Evolutionary conservation across 306 rosid species (phyloP).

Genomic region (Rosa persica): DNA sequence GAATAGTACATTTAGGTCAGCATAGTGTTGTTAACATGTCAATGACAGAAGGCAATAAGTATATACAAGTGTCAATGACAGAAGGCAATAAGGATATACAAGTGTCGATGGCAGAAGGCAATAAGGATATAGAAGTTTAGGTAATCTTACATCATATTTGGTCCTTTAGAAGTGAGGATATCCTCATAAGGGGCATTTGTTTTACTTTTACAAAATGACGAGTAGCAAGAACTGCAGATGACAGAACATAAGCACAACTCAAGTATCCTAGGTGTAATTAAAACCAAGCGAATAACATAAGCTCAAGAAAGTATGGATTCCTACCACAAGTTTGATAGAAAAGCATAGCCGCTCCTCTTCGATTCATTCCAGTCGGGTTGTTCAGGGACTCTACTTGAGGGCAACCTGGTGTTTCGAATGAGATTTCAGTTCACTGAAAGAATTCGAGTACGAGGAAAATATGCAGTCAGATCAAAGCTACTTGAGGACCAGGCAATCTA

Average conservation of each 20-base stretch:
- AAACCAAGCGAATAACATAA: neutral
- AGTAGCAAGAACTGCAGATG: slow-evolving; percentile 56
- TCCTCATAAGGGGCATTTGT: slow-evolving; percentile 56
- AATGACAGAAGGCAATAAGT: neutral
- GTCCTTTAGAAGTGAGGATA: slow-evolving; percentile 67
- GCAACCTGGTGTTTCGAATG: slow-evolving; percentile 60
- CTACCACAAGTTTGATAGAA: slow-evolving; percentile 84
- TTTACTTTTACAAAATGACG: slow-evolving; percentile 52
- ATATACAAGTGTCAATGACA: neutral
- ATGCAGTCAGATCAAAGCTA: slow-evolving; percentile 4
- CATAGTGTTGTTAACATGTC: neutral
- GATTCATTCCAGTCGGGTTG: slow-evolving; percentile 53
- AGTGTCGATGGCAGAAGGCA: neutral
- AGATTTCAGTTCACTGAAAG: too few relatives aligned
- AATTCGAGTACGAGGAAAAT: neutral
- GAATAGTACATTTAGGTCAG: neutral
- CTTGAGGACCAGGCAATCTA: slow-evolving; percentile 4
- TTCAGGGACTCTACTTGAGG: slow-evolving; percentile 65
- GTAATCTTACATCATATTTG: slow-evolving; percentile 42
- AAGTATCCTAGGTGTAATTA: neutral
- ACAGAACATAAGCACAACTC: neutral
- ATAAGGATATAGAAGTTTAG: neutral
- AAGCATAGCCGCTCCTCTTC: slow-evolving; percentile 63
- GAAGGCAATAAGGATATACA: neutral
- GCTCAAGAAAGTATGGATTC: neutral